Conservation (phyloP, 768 basidiomycete species). For the Podaxis mareebaensis region DNA sequence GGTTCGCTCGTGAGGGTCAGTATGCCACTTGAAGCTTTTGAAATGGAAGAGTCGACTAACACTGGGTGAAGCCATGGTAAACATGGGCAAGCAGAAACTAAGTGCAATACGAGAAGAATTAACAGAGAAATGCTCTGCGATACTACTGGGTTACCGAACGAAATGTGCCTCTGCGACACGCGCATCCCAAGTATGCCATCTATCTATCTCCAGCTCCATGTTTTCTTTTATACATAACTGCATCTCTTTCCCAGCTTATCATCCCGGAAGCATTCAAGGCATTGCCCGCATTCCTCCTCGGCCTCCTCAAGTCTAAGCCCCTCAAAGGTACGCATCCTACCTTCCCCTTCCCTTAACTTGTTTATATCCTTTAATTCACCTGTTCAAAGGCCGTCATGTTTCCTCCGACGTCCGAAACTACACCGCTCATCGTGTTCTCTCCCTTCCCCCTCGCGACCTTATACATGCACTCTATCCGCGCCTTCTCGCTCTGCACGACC, state of each 20-base stretch:
- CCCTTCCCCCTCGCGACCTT: constrained; percentile 65
- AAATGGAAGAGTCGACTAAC: background rate
- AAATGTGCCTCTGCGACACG: constrained; percentile 83
- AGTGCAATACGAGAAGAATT: constrained; percentile 81
- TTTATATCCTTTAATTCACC: background rate
- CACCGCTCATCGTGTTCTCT: constrained; percentile 73
- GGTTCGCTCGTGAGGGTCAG: constrained; percentile 79
- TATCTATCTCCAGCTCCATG: background rate
- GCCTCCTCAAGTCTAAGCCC: constrained; percentile 85
- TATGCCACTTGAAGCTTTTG: background rate
- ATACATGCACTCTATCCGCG: constrained; percentile 87
- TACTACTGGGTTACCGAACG: constrained; percentile 84
- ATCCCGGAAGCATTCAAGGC: constrained; percentile 92
- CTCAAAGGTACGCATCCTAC: constrained; percentile 70
- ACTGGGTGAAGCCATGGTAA: constrained; percentile 60
- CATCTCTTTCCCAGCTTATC: constrained; percentile 63
- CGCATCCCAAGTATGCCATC: constrained; percentile 67
- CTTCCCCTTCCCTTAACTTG: background rate
- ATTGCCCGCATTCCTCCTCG: constrained; percentile 79
- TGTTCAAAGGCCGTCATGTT: constrained; percentile 69
- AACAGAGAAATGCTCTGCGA: constrained; percentile 78
- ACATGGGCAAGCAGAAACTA: constrained; percentile 59
- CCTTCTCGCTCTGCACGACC: constrained; percentile 84
- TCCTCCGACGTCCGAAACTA: constrained; percentile 94
- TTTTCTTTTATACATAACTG: background rate